Base-by-base conservation (phyloP, 2,329 filamentous ascomycete species). In the Cordyceps javanica region DNA sequence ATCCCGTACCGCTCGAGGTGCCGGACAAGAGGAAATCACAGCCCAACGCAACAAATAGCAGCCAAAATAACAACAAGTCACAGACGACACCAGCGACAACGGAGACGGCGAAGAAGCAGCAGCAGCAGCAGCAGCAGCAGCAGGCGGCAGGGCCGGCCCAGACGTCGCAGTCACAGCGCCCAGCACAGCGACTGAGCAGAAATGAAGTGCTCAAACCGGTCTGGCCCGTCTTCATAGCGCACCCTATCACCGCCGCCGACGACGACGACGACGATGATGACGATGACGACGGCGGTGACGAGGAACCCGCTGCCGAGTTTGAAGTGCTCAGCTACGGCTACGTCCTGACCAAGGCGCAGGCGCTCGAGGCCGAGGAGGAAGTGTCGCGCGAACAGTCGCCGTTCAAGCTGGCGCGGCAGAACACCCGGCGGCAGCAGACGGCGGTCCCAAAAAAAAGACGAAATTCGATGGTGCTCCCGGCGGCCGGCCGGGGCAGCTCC, bases 361-460 rank as follows among this genome's bases (percentile, higher is more conserved):
- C n/a, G 3, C 26, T 23, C 14, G 52, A 45, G 26, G 52, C 52
- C 28, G 26, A 42, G 11, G 39, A 45, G 11, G 52, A 55, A n/a
- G 52, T 36, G 16, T 10, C 49, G 4, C 34, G 13, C 49, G 49
- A 52, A 26, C 5, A 39, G 23, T 30, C 49, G 16, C 16, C 49
- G 36, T 30, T n/a, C 38, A 30, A 30, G 6, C 9, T 19, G 5
- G n/a, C 49, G 2, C 25, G 34, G n/a, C 36, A 9, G 49, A n/a
- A 34, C n/a, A 36, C 23, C 16, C 14, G 32, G 16, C 23, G 21
- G 7, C 23, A 28, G 34, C 10, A 23, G 34, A n/a, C n/a, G n/a
- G n/a, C n/a, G n/a, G n/a, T n/a, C n/a, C 16, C n/a, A 41, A 52
- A 52, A 52, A 52, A 41, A 41, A 52, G 34, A 52, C 16, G 49